Percentiles rank a stretch among this genome's conserved stretches.
Conservation (phyloP, 2,329 filamentous ascomycete species). For the Albifimbria verrucaria region DNA sequence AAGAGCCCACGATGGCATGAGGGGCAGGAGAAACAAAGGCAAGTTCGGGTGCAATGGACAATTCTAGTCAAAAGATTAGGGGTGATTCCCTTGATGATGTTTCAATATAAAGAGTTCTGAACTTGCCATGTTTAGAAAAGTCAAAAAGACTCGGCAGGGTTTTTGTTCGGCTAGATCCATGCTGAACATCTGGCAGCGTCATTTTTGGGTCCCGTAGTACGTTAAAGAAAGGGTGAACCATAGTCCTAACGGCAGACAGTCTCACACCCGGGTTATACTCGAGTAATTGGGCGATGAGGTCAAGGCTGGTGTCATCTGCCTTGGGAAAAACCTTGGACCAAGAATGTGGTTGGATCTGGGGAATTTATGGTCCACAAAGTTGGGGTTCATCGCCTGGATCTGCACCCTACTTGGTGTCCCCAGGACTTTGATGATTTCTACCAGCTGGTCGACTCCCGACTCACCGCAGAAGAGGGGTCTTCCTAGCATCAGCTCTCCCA, state of each 20-base stretch:
- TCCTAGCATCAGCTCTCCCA: slow-evolving; percentile 98
- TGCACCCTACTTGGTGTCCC: slow-evolving; percentile 96
- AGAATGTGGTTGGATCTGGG: slow-evolving; percentile 98
- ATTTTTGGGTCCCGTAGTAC: slow-evolving; percentile 88
- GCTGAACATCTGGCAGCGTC: slow-evolving; percentile 88
- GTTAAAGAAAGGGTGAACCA: slow-evolving; percentile 98
- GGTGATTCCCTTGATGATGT: too few relatives aligned
- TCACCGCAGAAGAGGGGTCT: slow-evolving; percentile 97
- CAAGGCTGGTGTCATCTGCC: slow-evolving; percentile 88
- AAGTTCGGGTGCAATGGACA: not conserved
- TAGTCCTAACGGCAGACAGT: slow-evolving; percentile 87
- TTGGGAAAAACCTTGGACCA: slow-evolving; percentile 99
- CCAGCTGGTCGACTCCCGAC: slow-evolving; percentile 95
- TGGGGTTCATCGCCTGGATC: slow-evolving; percentile 99
- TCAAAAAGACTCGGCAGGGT: slow-evolving; percentile 88
- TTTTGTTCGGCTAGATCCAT: slow-evolving; percentile 73
- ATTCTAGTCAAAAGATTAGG: too few relatives aligned
- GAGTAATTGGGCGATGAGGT: slow-evolving; percentile 86
- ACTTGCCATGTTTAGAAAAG: slow-evolving; percentile 87
- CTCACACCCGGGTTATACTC: slow-evolving; percentile 98
- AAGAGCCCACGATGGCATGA: too few relatives aligned
- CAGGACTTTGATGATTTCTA: slow-evolving; percentile 98
- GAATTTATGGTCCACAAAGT: slow-evolving; percentile 99
- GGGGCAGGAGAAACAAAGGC: too few relatives aligned
- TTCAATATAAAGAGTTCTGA: not conserved